Evolutionary conservation across 352 stramenopile genomes (phyloP).

Genomic region (Saprolegnia parasitica): DNA sequence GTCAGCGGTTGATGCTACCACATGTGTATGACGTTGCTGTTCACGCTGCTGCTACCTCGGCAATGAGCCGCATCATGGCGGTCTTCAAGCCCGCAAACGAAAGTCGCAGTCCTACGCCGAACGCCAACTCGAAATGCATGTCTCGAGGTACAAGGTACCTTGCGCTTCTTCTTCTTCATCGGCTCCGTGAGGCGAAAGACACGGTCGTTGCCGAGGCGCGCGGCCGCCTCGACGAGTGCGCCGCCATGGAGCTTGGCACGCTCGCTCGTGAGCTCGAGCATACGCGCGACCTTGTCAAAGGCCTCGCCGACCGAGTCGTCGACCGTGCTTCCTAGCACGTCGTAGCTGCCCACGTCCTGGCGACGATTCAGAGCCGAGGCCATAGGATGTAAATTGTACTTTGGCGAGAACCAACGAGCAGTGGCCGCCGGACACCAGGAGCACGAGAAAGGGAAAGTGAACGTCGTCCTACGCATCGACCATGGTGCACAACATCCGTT

Average conservation of each 20-base stretch:
- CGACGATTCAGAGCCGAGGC: slow-evolving; percentile 29
- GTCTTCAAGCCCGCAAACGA: slow-evolving; percentile 98
- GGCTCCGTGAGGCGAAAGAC: slow-evolving; percentile 90
- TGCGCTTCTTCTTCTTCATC: slow-evolving; percentile 62
- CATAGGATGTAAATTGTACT: slow-evolving; percentile 7
- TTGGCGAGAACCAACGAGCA: slow-evolving; percentile 94
- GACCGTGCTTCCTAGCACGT: slow-evolving; percentile 93
- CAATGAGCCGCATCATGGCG: slow-evolving; percentile 84
- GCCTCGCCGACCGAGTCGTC: slow-evolving; percentile 98
- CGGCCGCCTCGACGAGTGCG: slow-evolving; percentile 92
- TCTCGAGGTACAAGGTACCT: too few species aligned
- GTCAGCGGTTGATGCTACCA: slow-evolving; percentile 38
- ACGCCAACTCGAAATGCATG: too few species aligned
- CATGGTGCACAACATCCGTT: slow-evolving; percentile 35
- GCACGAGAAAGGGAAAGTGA: slow-evolving; percentile 95
- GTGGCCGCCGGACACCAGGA: slow-evolving; percentile 98
- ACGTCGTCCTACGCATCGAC: slow-evolving; percentile 31
- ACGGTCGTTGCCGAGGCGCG: slow-evolving; percentile 84
- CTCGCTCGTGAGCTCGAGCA: slow-evolving; percentile 82
- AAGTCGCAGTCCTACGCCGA: slow-evolving; percentile 95
- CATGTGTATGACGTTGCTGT: slow-evolving; percentile 43
- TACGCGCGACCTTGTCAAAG: slow-evolving; percentile 97
- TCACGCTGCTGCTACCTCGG: slow-evolving; percentile 40
- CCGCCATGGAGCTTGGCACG: slow-evolving; percentile 77
- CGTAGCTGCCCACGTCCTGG: slow-evolving; percentile 88